Evolutionary conservation across 306 rosid species (phyloP), one percentile per base, ranked within the genome.

Genomic region (Dryas drummondii): DNA sequence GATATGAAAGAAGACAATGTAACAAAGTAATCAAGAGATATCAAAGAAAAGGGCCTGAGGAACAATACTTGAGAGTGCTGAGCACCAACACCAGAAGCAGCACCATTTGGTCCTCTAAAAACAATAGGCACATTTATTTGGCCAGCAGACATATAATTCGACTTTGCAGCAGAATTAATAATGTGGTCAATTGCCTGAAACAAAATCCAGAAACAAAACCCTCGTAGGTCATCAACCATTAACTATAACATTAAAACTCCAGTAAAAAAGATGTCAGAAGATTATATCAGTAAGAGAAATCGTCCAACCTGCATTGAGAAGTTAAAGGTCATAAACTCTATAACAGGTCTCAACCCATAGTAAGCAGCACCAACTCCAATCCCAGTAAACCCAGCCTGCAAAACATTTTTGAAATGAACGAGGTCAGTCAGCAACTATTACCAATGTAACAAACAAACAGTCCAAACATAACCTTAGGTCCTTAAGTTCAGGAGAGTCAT

Each of bases 51-150:
- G 74, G 78, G 73, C 59, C 7, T 9, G 41, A 68, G 56, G 71
- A 82, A 70, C 74, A 86, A 55, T 90, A 94, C 98, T 10, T 92
- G 99, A 86, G 99, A 96, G 84, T 96, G 99, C 84, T 96, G 99
- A 52, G 99, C 99, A 82, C 98, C 99, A 82, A 96, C 99, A 59
- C 99, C 99, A 72, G 99, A 91, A 76, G 99, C 99, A 73, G 99
- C 99, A 76, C 99, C 99, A 59, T 92, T 96, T 74, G 99, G 99
- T 72, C 99, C 99, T 86, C 99, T 90, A 75, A 96, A 96, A 73
- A 96, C 99, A 69, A 96, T 92, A 52, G 99, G 98, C 49, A 96
- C 99, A 68, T 84, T 68, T 71, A 96, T 90, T 87, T 92, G 94
- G 67, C 99, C 98, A 61, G 97, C 88, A 68, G 99, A 96, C 99